phyloP scores from a whole-genome alignment of 208 protist genomes.

The Crithidia mellificae region DNA sequence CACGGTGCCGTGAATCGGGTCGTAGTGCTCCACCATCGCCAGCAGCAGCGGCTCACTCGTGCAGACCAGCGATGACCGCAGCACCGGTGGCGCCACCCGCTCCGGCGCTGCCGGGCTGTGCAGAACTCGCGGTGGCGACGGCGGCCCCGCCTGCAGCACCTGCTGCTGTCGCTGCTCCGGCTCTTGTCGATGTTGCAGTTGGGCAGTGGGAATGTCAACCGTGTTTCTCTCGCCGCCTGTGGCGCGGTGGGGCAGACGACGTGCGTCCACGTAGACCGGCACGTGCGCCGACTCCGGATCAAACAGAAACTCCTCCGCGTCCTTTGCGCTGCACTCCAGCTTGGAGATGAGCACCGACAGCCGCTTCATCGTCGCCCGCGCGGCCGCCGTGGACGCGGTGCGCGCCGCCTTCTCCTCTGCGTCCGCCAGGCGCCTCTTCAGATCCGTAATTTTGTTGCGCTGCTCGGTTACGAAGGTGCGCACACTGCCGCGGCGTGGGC shows the following conservation, averaged over 20 bases:
- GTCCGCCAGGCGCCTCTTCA: constrained; percentile 18
- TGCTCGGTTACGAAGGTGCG: constrained; percentile 32
- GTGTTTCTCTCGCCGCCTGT: not conserved
- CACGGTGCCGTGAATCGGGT: not conserved
- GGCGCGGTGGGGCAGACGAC: not conserved
- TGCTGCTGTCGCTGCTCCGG: not conserved
- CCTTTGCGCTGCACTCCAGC: constrained; percentile 29
- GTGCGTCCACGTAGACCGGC: constrained; percentile 33
- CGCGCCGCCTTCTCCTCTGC: not conserved
- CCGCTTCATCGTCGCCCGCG: constrained; percentile 31
- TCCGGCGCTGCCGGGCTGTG: not conserved
- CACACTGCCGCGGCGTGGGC: constrained; percentile 37
- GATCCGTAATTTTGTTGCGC: constrained; percentile 29
- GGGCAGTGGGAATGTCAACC: no score
- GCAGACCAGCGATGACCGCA: not conserved
- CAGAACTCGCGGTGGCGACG: not conserved
- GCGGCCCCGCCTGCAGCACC: not conserved
- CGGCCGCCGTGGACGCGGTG: not conserved
- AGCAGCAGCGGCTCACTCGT: constrained; percentile 12
- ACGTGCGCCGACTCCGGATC: constrained; percentile 29
- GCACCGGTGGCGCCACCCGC: not conserved
- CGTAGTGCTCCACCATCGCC: constrained; percentile 24
- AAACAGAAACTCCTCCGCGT: constrained; percentile 37
- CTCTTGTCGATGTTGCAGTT: not conserved
- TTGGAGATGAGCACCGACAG: constrained; percentile 31